These are phyloP conservation scores for Ophiocordyceps robertsii DNA, from an alignment of 2,329 filamentous ascomycete genomes.

Conservation along the genomic window DNA sequence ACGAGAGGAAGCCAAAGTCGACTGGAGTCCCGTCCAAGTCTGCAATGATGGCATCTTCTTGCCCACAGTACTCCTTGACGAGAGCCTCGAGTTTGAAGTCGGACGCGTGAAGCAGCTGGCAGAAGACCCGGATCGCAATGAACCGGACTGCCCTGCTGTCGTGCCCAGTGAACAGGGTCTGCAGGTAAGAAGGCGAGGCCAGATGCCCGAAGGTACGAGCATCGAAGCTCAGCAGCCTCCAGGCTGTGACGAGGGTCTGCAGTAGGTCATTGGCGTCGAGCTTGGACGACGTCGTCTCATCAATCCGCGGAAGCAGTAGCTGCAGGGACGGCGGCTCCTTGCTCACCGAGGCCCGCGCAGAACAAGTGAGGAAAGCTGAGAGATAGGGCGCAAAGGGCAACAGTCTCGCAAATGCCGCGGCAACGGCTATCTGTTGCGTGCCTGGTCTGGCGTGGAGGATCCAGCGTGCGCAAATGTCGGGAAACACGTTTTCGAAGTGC, in stretches of 20 bases:
- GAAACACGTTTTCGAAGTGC: constrained; percentile 61
- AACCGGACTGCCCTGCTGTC: constrained; percentile 53
- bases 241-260: constrained; percentile 35
- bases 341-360: constrained; percentile 3
- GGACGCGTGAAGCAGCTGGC: constrained; percentile 63
- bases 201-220: constrained; percentile 50
- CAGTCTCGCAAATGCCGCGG: constrained; percentile 66
- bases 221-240: constrained; percentile 70
- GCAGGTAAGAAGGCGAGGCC: constrained; percentile 53
- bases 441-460: constrained; percentile 32
- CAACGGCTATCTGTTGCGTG: constrained; percentile 27
- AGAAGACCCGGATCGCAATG: constrained; percentile 70
- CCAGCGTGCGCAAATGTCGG: constrained; percentile 78
- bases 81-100: constrained; percentile 67
- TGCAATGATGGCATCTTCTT: constrained; percentile 46
- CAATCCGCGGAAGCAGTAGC: constrained; percentile 15
- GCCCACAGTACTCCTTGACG: constrained; percentile 50
- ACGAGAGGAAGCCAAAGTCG: constrained; percentile 62
- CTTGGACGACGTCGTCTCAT: constrained; percentile 12
- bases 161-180: constrained; percentile 49
- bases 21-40: constrained; percentile 62
- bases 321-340: constrained; percentile 10
- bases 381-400: constrained; percentile 74
- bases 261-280: constrained; percentile 11
- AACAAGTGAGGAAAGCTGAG: constrained; percentile 52